These are phyloP conservation scores for Chaetomium olivaceum DNA, from an alignment of 2,329 filamentous ascomycete genomes.

Conservation along the genomic window DNA sequence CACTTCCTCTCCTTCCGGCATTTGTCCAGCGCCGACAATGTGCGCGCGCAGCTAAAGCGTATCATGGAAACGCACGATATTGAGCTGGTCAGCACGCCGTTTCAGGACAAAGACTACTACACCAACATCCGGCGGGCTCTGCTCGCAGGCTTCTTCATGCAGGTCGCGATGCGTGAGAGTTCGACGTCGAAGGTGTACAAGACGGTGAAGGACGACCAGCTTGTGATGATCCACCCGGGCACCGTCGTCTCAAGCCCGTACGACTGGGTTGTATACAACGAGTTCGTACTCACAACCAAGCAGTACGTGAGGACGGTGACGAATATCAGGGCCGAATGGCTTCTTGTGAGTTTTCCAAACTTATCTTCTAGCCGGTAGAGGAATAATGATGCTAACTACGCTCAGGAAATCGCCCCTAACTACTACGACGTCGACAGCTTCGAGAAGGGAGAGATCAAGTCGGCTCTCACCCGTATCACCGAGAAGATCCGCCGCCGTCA, in stretches of 20 bases:
- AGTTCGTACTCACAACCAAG: constrained; percentile 96
- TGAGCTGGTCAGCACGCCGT: constrained; percentile 83
- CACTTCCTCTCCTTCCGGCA: constrained; percentile 91
- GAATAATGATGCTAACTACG: constrained; percentile 36
- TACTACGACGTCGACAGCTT: constrained; percentile 90
- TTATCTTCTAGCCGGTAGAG: neutral
- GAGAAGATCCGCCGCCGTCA: constrained; percentile 63
- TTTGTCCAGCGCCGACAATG: constrained; percentile 89
- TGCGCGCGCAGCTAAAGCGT: constrained; percentile 84
- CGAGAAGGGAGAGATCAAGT: constrained; percentile 82
- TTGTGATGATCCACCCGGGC: constrained; percentile 87
- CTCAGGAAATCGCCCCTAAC: constrained; percentile 82
- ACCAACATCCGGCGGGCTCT: constrained; percentile 93
- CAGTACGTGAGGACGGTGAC: constrained; percentile 97
- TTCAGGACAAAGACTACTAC: constrained; percentile 97
- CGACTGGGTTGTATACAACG: constrained; percentile 98
- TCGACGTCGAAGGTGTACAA: constrained; percentile 81
- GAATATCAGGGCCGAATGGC: constrained; percentile 88
- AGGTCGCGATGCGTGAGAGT: constrained; percentile 90
- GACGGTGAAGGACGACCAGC: constrained; percentile 96
- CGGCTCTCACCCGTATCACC: constrained; percentile 56
- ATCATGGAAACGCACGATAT: constrained; percentile 95
- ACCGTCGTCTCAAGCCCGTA: constrained; percentile 85
- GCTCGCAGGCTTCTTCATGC: constrained; percentile 98
- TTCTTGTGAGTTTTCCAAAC: constrained; percentile 63